phyloP scores from a whole-genome alignment of 805 yeast genomes.

The Saccharomycopsis oosterbeekiorum region DNA sequence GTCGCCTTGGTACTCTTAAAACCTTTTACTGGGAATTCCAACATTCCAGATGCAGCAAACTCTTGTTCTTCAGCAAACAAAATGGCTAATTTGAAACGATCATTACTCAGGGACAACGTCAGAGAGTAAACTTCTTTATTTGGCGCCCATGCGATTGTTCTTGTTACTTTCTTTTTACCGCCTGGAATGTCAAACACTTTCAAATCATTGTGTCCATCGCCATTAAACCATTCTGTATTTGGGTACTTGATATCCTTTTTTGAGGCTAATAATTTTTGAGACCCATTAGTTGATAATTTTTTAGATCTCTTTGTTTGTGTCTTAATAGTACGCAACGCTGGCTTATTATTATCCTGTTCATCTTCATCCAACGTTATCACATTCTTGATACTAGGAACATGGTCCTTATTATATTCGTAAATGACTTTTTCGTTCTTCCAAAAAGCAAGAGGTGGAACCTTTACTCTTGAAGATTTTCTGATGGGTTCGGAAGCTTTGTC shows the following conservation, averaged over 20 bases:
- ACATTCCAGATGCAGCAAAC: conserved; percentile 63
- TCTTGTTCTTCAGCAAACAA: conserved; percentile 55
- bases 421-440: conserved; percentile 79
- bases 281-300: conserved; percentile 14
- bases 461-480: conserved; percentile 57
- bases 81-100: conserved; percentile 52
- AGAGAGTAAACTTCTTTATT: conserved; percentile 39
- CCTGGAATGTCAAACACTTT: conserved; percentile 46
- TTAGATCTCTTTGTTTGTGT: conserved; percentile 5
- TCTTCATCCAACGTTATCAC: conserved; percentile 36
- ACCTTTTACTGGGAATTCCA: conserved; percentile 54
- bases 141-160: conserved; percentile 59
- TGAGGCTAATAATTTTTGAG: conserved; percentile 19
- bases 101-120: conserved; percentile 31
- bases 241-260: conserved; percentile 19
- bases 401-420: conserved; percentile 35
- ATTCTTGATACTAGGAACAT: conserved; percentile 48
- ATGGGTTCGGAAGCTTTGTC: conserved; percentile 25
- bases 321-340: background rate
- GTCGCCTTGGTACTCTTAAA: conserved; percentile 52
- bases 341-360: background rate
- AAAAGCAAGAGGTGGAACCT: conserved; percentile 63
- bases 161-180: conserved; percentile 32
- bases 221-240: conserved; percentile 39
- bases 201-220: conserved; percentile 30